These are phyloP conservation scores for Talaromyces trachyspermus DNA, from an alignment of 495 filamentous ascomycete genomes.

Conservation along the genomic window DNA sequence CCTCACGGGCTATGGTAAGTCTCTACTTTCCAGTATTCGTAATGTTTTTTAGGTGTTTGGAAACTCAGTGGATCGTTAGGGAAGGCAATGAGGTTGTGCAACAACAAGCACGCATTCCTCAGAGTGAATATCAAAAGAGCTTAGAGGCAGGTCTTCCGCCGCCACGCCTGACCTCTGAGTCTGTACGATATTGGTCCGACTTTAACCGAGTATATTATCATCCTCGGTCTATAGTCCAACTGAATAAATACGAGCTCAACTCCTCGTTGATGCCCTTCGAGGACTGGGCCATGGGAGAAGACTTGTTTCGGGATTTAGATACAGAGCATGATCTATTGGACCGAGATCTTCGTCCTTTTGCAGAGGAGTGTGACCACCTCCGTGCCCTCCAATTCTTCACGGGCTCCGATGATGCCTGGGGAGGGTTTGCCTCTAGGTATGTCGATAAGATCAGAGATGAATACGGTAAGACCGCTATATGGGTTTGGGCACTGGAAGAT, in stretches of 20 bases:
- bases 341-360: conserved; percentile 75
- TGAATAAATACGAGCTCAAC: conserved; percentile 80
- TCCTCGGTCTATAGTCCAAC: conserved; percentile 76
- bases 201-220: conserved; percentile 89
- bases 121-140: conserved; percentile 66
- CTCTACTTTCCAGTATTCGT: neutral
- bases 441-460: conserved; percentile 80
- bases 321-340: conserved; percentile 83
- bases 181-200: conserved; percentile 92
- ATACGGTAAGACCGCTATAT: conserved; percentile 76
- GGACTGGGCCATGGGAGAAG: conserved; percentile 68
- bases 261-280: conserved; percentile 77
- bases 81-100: conserved; percentile 62
- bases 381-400: conserved; percentile 81
- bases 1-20: conserved; percentile 55
- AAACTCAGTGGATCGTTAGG: conserved; percentile 36
- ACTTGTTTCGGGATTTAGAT: conserved; percentile 74
- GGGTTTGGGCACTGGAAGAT: conserved; percentile 77
- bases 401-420: conserved; percentile 84
- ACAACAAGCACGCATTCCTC: conserved; percentile 54
- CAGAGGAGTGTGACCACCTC: conserved; percentile 88
- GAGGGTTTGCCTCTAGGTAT: conserved; percentile 75
- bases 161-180: conserved; percentile 55
- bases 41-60: neutral
- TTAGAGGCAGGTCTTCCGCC: conserved; percentile 59